Evolutionary conservation across 1,139 yeast genomes (phyloP), one percentile per base, ranked within the genome.

Genomic region (Zygosaccharomyces pseudobailii): DNA sequence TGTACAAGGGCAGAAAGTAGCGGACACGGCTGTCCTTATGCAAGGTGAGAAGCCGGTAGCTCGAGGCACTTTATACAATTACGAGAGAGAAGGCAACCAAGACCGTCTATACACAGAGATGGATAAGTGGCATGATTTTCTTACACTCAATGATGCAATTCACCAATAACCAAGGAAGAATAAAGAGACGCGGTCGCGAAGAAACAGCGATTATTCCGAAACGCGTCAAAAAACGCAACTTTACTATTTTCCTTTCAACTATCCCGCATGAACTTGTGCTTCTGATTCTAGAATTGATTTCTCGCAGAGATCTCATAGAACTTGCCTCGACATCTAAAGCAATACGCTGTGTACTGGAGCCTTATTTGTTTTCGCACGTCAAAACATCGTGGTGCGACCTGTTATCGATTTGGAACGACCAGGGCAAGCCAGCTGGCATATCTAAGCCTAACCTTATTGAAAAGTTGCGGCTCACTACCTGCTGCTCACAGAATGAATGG

Each of bases 401-500:
- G 39, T 32, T 37, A 37, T 30, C 39, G 7, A 43, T 27, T 10
- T 45, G 47, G 55, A 44, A 32, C 6, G 20, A 35, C 10, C 22
- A 22, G 13, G 36, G 36, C 28, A 46, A 23, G 17, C 47, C 49
- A 19, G 47, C 43, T 5, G 37, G 39, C 19, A 46, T 43, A 10
- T 30, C 10, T 22, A 49, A 37, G 19, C 45, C 46, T 6, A 52
- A 43, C 36, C 59, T 61, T 5, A 61, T 49, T 25, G 50, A 59
- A 43, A 49, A 42, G 5, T 35, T 66, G 10, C 51, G 57, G 28
- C 53, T 66, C 24, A 44, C 55, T 6, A 58, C 62, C 13, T 51
- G 57, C 8, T 58, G 63, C 37, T 48, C 66, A 9, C 57, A 55
- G 23, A 54, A 59, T 35, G 69, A 66, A 46, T 66, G 70, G 70